Evolutionary conservation across 306 rosid genomes (phyloP).

Genomic region (Amphicarpaea edgeworthii): DNA sequence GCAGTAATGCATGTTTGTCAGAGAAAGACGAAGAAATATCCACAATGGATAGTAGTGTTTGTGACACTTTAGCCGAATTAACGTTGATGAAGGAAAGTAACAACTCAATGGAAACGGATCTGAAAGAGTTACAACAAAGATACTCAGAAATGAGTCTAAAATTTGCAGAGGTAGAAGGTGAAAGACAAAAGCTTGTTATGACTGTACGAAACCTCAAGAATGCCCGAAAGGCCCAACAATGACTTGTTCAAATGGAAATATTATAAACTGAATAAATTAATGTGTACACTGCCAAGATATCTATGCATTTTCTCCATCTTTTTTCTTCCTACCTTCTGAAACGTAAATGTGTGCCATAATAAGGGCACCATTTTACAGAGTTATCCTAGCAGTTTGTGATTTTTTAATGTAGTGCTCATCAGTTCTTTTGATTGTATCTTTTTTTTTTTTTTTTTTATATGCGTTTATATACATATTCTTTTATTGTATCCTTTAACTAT

Average conservation of each 20-base stretch:
- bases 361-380: slow-evolving; percentile 50
- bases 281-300: slow-evolving; percentile 54
- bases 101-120: slow-evolving; percentile 73
- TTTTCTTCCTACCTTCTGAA: slow-evolving; percentile 13
- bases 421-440: slow-evolving; percentile 38
- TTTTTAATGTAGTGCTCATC: slow-evolving; percentile 41
- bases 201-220: slow-evolving; percentile 79
- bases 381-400: slow-evolving; percentile 41
- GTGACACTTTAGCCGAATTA: slow-evolving; percentile 57
- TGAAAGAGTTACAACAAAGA: slow-evolving; percentile 93
- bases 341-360: slow-evolving; percentile 45
- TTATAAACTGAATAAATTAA: slow-evolving; percentile 60
- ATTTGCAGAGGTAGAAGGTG: slow-evolving; percentile 99
- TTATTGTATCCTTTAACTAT: slow-evolving; percentile 45
- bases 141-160: slow-evolving; percentile 98
- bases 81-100: slow-evolving; percentile 65
- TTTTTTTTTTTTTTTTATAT: background rate
- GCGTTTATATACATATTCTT: slow-evolving; percentile 50
- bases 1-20: slow-evolving; percentile 48
- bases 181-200: slow-evolving; percentile 97
- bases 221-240: slow-evolving; percentile 60
- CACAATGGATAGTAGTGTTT: slow-evolving; percentile 28
- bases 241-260: slow-evolving; percentile 41
- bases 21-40: slow-evolving; percentile 46
- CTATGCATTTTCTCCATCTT: slow-evolving; percentile 33